Percentiles rank a stretch among this genome's conserved stretches.
Conservation (phyloP, 768 basidiomycete species). For the Suillus subalutaceus region DNA sequence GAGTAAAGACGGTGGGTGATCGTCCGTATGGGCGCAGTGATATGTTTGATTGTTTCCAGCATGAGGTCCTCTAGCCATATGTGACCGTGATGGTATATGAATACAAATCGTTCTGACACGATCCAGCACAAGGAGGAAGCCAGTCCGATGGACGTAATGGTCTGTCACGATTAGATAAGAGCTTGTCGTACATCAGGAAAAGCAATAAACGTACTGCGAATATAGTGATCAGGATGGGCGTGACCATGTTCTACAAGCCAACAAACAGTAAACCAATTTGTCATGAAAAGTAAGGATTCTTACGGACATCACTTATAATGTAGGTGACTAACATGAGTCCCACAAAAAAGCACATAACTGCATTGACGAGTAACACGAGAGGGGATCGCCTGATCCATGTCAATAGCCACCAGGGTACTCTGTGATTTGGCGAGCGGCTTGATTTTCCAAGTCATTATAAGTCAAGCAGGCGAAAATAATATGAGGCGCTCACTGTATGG, state of each 20-base stretch:
- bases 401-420: conserved; percentile 61
- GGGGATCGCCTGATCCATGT: conserved; percentile 89
- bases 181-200: conserved; percentile 5
- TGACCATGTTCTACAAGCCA: conserved; percentile 50
- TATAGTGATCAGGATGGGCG: conserved; percentile 75
- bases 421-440: conserved; percentile 56
- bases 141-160: conserved; percentile 43
- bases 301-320: conserved; percentile 65
- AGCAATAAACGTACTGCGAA: conserved; percentile 47
- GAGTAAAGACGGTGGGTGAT: conserved; percentile 2
- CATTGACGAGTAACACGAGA: conserved; percentile 79
- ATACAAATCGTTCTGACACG: conserved; percentile 52
- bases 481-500: conserved; percentile 42
- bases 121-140: conserved; percentile 57
- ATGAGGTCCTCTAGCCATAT: conserved; percentile 54
- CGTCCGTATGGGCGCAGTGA: conserved; percentile 14
- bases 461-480: conserved; percentile 6
- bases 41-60: conserved; percentile 29
- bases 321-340: conserved; percentile 80
- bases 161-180: conserved; percentile 23
- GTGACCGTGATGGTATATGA: conserved; percentile 48
- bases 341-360: conserved; percentile 80
- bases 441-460: conserved; percentile 23
- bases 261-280: conserved; percentile 13
- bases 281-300: conserved; percentile 16